A percentile compares a stretch with the other conserved stretches of the same genome.
Conservation (phyloP, 495 filamentous ascomycete species). For the Penicillium parvum region DNA sequence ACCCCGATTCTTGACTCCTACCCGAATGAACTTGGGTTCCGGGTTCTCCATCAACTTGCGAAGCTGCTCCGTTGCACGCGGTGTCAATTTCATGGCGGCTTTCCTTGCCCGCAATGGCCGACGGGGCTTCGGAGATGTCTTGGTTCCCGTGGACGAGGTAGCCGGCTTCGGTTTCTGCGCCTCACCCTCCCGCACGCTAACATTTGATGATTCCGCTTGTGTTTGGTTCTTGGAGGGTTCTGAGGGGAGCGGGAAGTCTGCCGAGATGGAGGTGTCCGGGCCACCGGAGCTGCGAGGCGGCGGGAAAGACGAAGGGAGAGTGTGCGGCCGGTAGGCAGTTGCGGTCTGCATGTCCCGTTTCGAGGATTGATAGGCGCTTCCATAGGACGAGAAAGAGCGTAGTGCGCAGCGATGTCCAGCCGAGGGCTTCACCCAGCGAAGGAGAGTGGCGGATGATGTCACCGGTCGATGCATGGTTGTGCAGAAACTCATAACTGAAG, state of each 20-base stretch:
- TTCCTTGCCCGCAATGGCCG: constrained; percentile 78
- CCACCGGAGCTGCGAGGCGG: constrained; percentile 62
- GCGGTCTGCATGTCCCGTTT: constrained; percentile 67
- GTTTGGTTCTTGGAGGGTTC: constrained; percentile 18
- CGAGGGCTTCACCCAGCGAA: constrained; percentile 45
- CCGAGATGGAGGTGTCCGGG: constrained; percentile 67
- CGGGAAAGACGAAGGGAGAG: constrained; percentile 57
- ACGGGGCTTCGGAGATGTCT: constrained; percentile 42
- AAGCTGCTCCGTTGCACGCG: constrained; percentile 71
- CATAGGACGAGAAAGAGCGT: constrained; percentile 64
- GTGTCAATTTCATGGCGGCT: constrained; percentile 83
- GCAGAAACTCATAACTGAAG: constrained; percentile 35
- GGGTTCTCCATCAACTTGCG: constrained; percentile 71
- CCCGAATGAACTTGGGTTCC: constrained; percentile 83
- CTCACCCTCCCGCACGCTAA: constrained; percentile 55
- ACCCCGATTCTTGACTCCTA: constrained; percentile 92
- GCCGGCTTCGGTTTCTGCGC: constrained; percentile 56
- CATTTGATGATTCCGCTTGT: constrained; percentile 19
- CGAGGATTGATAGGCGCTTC: constrained; percentile 49
- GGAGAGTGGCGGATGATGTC: constrained; percentile 53
- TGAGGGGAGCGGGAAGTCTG: constrained; percentile 32
- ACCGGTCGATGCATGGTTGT: constrained; percentile 36
- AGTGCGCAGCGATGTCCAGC: constrained; percentile 46
- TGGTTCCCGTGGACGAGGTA: constrained; percentile 22
- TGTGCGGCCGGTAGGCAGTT: constrained; percentile 72